Percentiles rank a stretch among this genome's conserved stretches.
Evolutionary conservation across 306 rosid species (phyloP).

Genomic region (Argentina anserina): DNA sequence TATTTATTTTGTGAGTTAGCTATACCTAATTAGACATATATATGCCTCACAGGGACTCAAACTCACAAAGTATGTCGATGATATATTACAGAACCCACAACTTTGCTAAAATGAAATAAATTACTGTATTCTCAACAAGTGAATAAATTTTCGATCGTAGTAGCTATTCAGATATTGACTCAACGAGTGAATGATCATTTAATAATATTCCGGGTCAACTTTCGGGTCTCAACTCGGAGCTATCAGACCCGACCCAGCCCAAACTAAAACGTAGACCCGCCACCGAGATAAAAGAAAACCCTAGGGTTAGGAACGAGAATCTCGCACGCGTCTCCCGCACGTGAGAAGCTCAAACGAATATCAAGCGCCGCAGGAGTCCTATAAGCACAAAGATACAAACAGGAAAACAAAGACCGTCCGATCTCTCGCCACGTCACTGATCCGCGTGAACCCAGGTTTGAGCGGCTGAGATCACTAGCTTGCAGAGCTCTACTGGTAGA

Average conservation of each 20-base stretch:
- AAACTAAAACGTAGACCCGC: conserved; percentile 2
- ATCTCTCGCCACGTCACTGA: conserved; percentile 51
- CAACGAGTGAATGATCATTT: too few relatives aligned
- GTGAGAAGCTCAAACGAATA: conserved; percentile 37
- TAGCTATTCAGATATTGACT: too few relatives aligned
- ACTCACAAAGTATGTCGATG: too few relatives aligned
- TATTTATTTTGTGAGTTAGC: not conserved
- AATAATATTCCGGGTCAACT: too few relatives aligned
- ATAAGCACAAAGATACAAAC: conserved; percentile 29
- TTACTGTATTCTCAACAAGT: too few relatives aligned
- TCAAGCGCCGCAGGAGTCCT: conserved; percentile 57
- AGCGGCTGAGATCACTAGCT: conserved; percentile 54
- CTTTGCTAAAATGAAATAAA: too few relatives aligned
- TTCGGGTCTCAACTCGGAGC: not conserved
- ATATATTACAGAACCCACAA: too few relatives aligned
- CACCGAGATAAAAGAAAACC: conserved; percentile 8
- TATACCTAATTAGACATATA: not conserved
- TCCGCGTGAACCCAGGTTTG: conserved; percentile 43
- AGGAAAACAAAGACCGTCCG: conserved; percentile 40
- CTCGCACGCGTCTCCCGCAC: conserved; percentile 25
- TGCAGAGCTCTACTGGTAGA: conserved; percentile 64
- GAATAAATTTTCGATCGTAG: too few relatives aligned
- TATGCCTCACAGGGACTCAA: not conserved
- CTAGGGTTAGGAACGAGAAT: conserved; percentile 19
- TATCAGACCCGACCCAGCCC: not conserved